phyloP scores from a whole-genome alignment of 176 grass and related monocot species.

The Paspalum vaginatum region DNA sequence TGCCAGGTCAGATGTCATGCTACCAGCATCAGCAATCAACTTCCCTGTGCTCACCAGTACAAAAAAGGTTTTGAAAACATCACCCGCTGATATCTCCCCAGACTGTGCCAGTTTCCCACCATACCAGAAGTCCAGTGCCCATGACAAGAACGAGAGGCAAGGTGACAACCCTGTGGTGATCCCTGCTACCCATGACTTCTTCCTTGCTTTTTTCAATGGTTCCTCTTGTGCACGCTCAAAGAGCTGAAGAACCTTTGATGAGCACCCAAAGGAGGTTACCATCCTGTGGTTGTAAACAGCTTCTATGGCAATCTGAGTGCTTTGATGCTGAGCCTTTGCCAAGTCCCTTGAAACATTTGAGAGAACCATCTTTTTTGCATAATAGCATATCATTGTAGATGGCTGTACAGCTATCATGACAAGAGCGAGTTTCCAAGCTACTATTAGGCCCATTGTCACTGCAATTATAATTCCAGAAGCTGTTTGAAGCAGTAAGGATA shows the following conservation, averaged over 20 bases:
- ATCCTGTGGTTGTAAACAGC: slow-evolving; percentile 96
- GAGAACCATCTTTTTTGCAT: slow-evolving; percentile 89
- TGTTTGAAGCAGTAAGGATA: slow-evolving; percentile 94
- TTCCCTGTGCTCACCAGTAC: slow-evolving; percentile 98
- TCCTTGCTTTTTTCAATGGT: slow-evolving; percentile 80
- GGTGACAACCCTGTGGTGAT: slow-evolving; percentile 86
- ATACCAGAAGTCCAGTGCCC: slow-evolving; percentile 99
- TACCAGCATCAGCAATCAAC: slow-evolving; percentile 93
- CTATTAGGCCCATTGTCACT: slow-evolving; percentile 80
- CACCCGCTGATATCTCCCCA: slow-evolving; percentile 81
- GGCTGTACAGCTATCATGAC: slow-evolving; percentile 99
- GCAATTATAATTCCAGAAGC: slow-evolving; percentile 82
- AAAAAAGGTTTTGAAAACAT: slow-evolving; percentile 99
- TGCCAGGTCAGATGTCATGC: slow-evolving; percentile 97
- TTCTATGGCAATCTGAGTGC: slow-evolving; percentile 98
- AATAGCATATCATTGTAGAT: slow-evolving; percentile 84
- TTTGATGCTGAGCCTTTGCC: slow-evolving; percentile 87
- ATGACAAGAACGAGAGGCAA: slow-evolving; percentile 88
- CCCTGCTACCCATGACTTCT: slow-evolving; percentile 93
- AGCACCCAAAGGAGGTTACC: slow-evolving; percentile 95
- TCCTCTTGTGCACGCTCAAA: slow-evolving; percentile 82
- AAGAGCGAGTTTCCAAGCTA: slow-evolving; percentile 97
- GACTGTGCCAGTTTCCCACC: slow-evolving; percentile 83
- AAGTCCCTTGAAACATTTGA: slow-evolving; percentile 87
- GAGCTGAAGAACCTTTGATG: slow-evolving; percentile 74